Evolutionary conservation across 1,284 basidiomycete species (phyloP), one percentile per base, ranked within the genome.

Genomic region (Schizophyllum amplum): DNA sequence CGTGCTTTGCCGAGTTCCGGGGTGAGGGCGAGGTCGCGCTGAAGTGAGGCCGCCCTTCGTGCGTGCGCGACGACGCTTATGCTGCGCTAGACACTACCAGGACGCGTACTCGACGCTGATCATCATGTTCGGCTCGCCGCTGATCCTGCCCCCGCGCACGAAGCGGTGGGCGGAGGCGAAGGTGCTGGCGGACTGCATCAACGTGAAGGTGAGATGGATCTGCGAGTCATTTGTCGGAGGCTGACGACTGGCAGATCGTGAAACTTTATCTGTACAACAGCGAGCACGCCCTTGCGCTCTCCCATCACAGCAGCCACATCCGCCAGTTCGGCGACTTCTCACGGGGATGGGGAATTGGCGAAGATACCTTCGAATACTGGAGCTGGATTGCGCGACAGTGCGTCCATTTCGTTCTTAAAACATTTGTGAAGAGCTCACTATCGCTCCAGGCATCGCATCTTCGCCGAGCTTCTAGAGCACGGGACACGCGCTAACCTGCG

Each of bases 111-210:
- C 81, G 49, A 86, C 82, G 54, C 74, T 97, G 13, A 75, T 86
- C 27, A 83, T 86, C 51, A 93, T 96, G 87, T 95, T 97, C 66
- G 83, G 87, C 0, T 92, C 91, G 3, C 90, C 90, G 3, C 84
- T 84, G 0, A 87, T 91, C 55, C 70, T 97, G 4, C 91, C 92
- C 0, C 94, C 96, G 4, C 81, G 95, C 2, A 98, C 95, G 0
- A 98, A 98, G 69, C 81, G 96, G 25, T 98, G 96, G 95, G 94
- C 96, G 3, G 96, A 99, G 71, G 96, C 94, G 1, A 98, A 97
- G 67, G 96, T 98, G 1, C 78, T 99, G 1, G 92, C 91, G 0
- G 96, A 99, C 67, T 91, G 90, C 63, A 86, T 96, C 58, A 90
- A 86, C 59, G 75, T 95, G 65, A 93, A 94, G 75, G 92, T 90